phyloP scores from a whole-genome alignment of 768 basidiomycete species.

The Cubamyces sp. region DNA sequence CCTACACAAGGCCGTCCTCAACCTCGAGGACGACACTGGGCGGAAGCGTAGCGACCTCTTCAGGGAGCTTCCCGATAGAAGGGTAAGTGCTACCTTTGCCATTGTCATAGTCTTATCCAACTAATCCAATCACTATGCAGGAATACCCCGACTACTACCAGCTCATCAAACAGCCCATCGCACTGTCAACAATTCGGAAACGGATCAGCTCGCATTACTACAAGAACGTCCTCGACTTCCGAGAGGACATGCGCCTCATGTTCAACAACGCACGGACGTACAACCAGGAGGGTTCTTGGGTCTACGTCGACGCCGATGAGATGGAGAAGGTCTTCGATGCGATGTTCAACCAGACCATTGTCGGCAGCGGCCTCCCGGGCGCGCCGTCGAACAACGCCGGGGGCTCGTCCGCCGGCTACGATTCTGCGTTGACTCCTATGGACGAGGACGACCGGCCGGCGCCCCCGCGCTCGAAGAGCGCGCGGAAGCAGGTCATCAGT shows the following conservation, averaged over 20 bases:
- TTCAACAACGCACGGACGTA: constrained; percentile 93
- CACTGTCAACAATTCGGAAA: constrained; percentile 84
- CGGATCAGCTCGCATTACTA: constrained; percentile 67
- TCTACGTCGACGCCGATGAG: constrained; percentile 91
- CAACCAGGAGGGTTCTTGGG: constrained; percentile 95
- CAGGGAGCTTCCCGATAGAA: constrained; percentile 81
- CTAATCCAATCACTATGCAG: constrained; percentile 40
- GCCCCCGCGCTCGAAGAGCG: constrained; percentile 58
- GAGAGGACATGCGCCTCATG: constrained; percentile 87
- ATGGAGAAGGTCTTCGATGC: constrained; percentile 89
- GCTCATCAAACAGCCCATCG: constrained; percentile 86
- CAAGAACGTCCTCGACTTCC: constrained; percentile 73
- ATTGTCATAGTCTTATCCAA: neutral
- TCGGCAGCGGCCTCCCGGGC: constrained; percentile 75
- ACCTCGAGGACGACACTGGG: constrained; percentile 71
- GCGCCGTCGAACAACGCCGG: constrained; percentile 47
- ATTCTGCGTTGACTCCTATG: constrained; percentile 78
- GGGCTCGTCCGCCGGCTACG: constrained; percentile 47
- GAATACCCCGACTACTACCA: constrained; percentile 94
- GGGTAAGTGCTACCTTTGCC: constrained; percentile 46
- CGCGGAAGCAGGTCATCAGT: constrained; percentile 75
- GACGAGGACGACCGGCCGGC: constrained; percentile 73
- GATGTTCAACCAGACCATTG: constrained; percentile 64
- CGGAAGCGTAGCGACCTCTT: constrained; percentile 87
- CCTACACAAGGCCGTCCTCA: constrained; percentile 72